A percentile compares a stretch with the other conserved stretches of the same genome.
These are phyloP conservation scores for Solanum virginianum DNA, from an alignment of 257 asterid species.

Conservation along the genomic window DNA sequence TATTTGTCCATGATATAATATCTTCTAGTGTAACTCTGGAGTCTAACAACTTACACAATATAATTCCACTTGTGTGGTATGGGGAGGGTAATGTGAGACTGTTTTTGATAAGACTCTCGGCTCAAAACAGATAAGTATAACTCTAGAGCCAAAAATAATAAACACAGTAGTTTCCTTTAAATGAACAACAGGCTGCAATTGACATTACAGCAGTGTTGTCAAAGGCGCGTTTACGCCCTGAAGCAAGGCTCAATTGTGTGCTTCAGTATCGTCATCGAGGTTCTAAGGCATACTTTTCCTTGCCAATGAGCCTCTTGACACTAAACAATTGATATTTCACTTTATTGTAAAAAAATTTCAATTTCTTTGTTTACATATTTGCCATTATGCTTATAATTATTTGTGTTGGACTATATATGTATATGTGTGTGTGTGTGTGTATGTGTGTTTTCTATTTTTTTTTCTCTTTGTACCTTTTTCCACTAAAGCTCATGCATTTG, in stretches of 20 bases:
- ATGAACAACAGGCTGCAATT: not conserved
- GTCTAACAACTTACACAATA: not conserved
- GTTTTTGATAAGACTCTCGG: not conserved
- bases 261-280: not conserved
- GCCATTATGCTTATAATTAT: not conserved
- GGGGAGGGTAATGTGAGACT: not conserved
- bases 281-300: not conserved
- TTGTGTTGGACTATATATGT: too few species aligned
- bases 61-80: not conserved
- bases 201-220: not conserved
- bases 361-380: not conserved
- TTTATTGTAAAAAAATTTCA: not conserved
- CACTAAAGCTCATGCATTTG: not conserved
- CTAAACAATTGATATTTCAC: not conserved
- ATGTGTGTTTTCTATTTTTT: not conserved
- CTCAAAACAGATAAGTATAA: not conserved
- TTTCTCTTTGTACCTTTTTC: not conserved
- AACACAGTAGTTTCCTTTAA: not conserved
- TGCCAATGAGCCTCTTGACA: not conserved
- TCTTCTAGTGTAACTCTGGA: not conserved
- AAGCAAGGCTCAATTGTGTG: not conserved
- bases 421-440: too few species aligned
- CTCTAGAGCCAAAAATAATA: not conserved
- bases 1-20: not conserved
- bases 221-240: not conserved